Base-by-base conservation (phyloP, 2,329 filamentous ascomycete species). In the Colletotrichum neosansevieriae region DNA sequence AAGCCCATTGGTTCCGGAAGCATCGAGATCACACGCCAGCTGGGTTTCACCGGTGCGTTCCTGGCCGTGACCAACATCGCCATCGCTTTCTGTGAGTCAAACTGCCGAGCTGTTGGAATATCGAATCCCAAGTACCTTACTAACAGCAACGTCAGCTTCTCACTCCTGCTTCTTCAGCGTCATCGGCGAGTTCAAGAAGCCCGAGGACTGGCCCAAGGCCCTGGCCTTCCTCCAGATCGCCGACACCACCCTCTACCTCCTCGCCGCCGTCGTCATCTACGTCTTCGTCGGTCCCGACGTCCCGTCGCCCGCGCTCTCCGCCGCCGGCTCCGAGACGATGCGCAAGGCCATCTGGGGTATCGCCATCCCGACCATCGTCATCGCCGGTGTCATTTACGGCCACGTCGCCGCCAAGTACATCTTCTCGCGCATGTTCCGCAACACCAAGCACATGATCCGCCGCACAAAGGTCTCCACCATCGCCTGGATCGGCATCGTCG, bases 81-180 rank as follows among this genome's bases (percentile, higher is more conserved):
- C 66, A 85, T 92, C 47, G 88, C 90, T 6, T 92, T 89, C 77
- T 82, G 88, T 76, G 50, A 72, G 74, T 11, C 9, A 29, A 29
- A 60, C 71, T 11, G 2, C 13, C n/a, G 7, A 6, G 0, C 13
- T 1, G 3, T 51, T 12, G 4, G 21, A 9, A 51, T 5, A 11
- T 47, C 17, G 3, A 3, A 3, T 7, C 0, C 13, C 6, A 10
- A 15, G n/a, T n/a, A n/a, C n/a, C n/a, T n/a, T 29, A 24, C 63
- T 67, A 51, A 67, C 3, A 17, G 17, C 13, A 2, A 2, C 11
- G 1, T 13, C 57, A 76, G 75, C 77, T 51, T 88, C 88, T 38
- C 89, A 91, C 74, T 87, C 89, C n/a, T 89, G 88, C 70, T 92
- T 92, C 80, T 91, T 91, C 77, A 84, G 83, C 70, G 86, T 92